These are phyloP conservation scores for Leccinum disarticulatum DNA, from an alignment of 768 basidiomycete genomes.

Conservation along the genomic window DNA sequence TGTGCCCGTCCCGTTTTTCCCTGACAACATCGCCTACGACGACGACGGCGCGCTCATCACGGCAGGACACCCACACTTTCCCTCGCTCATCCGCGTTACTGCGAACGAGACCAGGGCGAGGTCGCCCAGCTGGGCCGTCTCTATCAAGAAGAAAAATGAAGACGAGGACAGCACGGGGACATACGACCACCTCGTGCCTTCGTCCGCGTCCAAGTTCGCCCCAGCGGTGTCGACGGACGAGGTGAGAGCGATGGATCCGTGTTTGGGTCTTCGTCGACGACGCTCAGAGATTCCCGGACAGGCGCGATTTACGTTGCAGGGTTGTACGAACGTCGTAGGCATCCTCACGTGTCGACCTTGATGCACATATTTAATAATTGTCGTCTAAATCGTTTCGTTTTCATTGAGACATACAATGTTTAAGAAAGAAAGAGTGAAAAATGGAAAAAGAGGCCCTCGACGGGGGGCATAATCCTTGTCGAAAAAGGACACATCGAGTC, in stretches of 20 bases:
- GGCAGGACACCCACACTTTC: constrained; percentile 67
- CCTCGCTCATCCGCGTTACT: constrained; percentile 45
- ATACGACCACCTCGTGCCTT: constrained; percentile 48
- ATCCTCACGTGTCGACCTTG: constrained; percentile 48
- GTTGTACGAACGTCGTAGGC: constrained; percentile 51
- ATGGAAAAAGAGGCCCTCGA: neutral
- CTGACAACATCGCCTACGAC: constrained; percentile 63
- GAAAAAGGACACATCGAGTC: constrained; percentile 3
- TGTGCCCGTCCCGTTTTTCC: constrained; percentile 54
- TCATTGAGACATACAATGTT: constrained; percentile 15
- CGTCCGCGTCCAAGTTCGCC: constrained; percentile 45
- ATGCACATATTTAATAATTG: neutral
- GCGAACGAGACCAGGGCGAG: constrained; percentile 39
- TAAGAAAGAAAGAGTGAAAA: neutral
- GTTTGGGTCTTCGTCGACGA: constrained; percentile 55
- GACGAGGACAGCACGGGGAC: neutral
- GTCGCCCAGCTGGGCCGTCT: constrained; percentile 60
- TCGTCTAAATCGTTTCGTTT: neutral
- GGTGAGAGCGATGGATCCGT: constrained; percentile 64
- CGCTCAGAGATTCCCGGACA: constrained; percentile 47
- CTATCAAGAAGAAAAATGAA: constrained; percentile 28
- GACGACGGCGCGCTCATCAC: constrained; percentile 49
- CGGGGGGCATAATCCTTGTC: constrained; percentile 5
- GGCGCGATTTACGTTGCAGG: constrained; percentile 56
- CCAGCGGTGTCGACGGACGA: constrained; percentile 37